Conservation (phyloP, 108 stramenopile species). For the Pelagomonas calceolata region DNA sequence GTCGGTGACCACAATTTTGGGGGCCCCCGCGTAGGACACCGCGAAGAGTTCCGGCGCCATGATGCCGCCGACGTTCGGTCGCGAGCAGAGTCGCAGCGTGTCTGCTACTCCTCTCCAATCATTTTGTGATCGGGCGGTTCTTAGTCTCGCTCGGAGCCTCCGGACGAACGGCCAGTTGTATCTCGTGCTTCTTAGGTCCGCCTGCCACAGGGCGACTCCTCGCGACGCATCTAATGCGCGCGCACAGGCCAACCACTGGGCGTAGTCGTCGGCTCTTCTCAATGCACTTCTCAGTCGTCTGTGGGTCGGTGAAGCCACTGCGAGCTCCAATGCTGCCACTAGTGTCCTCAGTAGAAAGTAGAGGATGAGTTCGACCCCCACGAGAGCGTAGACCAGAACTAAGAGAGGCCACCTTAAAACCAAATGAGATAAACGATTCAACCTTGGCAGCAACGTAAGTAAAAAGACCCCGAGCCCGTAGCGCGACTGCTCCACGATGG, state of each 20-base stretch:
- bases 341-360: constrained; percentile 55
- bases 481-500: too few species aligned
- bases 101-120: constrained; percentile 35
- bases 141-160: constrained; percentile 54
- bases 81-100: constrained; percentile 70
- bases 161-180: constrained; percentile 71
- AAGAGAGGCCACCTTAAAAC: constrained; percentile 66
- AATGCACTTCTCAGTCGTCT: constrained; percentile 41
- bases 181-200: constrained; percentile 17
- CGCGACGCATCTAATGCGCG: background rate
- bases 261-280: constrained; percentile 45
- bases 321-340: constrained; percentile 46
- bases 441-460: background rate
- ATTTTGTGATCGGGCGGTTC: background rate
- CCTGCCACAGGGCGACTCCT: background rate
- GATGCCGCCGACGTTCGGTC: constrained; percentile 78
- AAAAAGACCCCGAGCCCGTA: too few species aligned
- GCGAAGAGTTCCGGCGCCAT: constrained; percentile 67
- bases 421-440: background rate
- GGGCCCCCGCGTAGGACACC: constrained; percentile 68
- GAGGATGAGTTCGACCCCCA: constrained; percentile 53
- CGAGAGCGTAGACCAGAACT: constrained; percentile 52
- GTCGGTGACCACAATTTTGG: constrained; percentile 55
- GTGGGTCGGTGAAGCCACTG: constrained; percentile 63
- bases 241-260: constrained; percentile 7